Evolutionary conservation across 306 rosid species (phyloP), one percentile per base, ranked within the genome.

Genomic region (peach (Prunus persica)): DNA sequence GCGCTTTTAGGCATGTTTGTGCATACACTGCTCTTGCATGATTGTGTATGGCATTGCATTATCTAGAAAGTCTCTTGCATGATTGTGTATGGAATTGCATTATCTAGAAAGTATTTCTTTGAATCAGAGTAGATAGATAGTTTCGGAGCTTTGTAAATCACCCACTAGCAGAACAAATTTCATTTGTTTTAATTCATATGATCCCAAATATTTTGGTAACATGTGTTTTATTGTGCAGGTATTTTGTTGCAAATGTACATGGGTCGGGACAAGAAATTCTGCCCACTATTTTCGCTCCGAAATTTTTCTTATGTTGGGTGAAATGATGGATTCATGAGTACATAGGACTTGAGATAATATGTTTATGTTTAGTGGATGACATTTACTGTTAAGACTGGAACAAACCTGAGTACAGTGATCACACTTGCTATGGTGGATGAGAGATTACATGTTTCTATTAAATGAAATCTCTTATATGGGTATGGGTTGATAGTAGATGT

Each of bases 211-310:
- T 69, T 34, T 67, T 73, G 22, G 73, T 74, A 61, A 66, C 63
- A 9, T 43, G 30, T 50, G 38, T 71, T 71, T 78, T 80, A 30
- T 83, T 77, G 67, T 81, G 81, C 88, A 91, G 97, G 93, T 82
- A 62, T 78, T 83, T 67, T 83, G 81, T 84, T 77, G 85, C 87
- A 91, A 67, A 65, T 73, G 75, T 69, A 65, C 76, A 69, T 83
- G 89, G 87, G 81, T 82, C 76, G 46, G 84, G 78, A 80, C 85
- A 66, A 78, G 76, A 75, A 84, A 63, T 76, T 76, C 85, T 72
- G 73, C 83, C 78, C 56, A 65, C 80, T 65, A 65, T 77, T 83
- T 85, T 78, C 75, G 69, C 78, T 76, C 63, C 51, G 78, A 83
- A 75, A 67, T n/a, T 62, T 63, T 64, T 38, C 30, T 69, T 69